phyloP scores from a whole-genome alignment of 2,329 filamentous ascomycete species.

The Byssochlamys sp. region DNA sequence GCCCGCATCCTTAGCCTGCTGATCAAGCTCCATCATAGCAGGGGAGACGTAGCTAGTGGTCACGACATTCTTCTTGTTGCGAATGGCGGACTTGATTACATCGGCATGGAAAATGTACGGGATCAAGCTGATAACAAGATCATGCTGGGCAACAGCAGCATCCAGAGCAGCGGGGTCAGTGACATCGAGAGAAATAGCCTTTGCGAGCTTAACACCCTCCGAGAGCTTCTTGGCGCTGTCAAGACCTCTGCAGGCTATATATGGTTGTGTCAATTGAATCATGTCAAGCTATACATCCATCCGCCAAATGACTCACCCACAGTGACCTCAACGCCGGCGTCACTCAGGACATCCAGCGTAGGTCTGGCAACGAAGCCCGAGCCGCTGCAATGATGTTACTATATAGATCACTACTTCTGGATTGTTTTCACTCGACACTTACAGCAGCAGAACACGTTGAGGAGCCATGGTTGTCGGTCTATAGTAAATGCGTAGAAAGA shows the following conservation, averaged over 20 bases:
- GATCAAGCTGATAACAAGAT: constrained; percentile 72
- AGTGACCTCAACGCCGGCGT: constrained; percentile 54
- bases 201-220: constrained; percentile 61
- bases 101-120: constrained; percentile 82
- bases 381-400: neutral
- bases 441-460: neutral
- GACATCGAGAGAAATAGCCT: constrained; percentile 75
- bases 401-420: neutral
- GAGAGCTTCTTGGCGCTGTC: constrained; percentile 66
- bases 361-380: constrained; percentile 46
- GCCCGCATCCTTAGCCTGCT: constrained; percentile 73
- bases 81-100: constrained; percentile 89
- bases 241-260: constrained; percentile 68
- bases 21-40: constrained; percentile 81
- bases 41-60: constrained; percentile 90
- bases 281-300: neutral
- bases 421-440: neutral
- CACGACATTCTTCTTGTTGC: constrained; percentile 89
- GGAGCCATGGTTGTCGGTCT: neutral
- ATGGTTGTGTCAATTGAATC: neutral
- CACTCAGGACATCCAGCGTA: constrained; percentile 54
- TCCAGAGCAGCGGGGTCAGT: constrained; percentile 67
- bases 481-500: neutral
- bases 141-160: constrained; percentile 66
- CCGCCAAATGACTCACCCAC: constrained; percentile 43